phyloP scores from a whole-genome alignment of 352 stramenopile species.

The Phytophthora aleatoria region DNA sequence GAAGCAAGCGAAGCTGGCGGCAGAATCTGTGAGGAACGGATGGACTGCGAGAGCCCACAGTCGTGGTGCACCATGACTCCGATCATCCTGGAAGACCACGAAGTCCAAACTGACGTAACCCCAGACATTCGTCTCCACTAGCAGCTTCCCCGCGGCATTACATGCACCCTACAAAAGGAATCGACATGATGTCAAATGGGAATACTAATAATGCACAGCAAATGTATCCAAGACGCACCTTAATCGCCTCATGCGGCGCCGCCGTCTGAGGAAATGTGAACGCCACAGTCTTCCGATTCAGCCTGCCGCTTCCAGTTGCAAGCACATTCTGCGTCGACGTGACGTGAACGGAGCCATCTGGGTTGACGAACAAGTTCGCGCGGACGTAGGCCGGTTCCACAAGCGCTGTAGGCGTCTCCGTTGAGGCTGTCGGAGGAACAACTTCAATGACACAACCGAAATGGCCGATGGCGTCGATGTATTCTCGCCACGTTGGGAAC shows the following conservation, averaged over 20 bases:
- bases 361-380: constrained; percentile 82
- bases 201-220: not conserved
- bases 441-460: constrained; percentile 86
- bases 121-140: constrained; percentile 51
- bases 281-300: constrained; percentile 49
- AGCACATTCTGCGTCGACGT: constrained; percentile 76
- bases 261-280: constrained; percentile 81
- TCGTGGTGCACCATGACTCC: constrained; percentile 41
- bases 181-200: not conserved
- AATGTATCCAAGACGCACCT: constrained; percentile 26
- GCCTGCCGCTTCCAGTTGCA: constrained; percentile 20
- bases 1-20: constrained; percentile 73
- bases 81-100: constrained; percentile 70
- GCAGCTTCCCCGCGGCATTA: constrained; percentile 19
- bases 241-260: constrained; percentile 76
- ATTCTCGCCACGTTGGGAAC: constrained; percentile 72
- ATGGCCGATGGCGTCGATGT: constrained; percentile 55
- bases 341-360: constrained; percentile 65
- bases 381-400: constrained; percentile 51
- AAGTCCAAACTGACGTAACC: constrained; percentile 88
- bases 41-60: constrained; percentile 80
- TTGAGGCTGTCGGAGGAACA: constrained; percentile 34
- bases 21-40: constrained; percentile 81
- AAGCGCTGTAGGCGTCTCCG: constrained; percentile 2
- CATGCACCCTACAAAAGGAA: constrained; percentile 26